Percentiles rank a stretch among this genome's conserved stretches.
These are phyloP conservation scores for Ichthyophthirius multifiliis DNA, from an alignment of 169 alveolate genomes.

Conservation along the genomic window DNA sequence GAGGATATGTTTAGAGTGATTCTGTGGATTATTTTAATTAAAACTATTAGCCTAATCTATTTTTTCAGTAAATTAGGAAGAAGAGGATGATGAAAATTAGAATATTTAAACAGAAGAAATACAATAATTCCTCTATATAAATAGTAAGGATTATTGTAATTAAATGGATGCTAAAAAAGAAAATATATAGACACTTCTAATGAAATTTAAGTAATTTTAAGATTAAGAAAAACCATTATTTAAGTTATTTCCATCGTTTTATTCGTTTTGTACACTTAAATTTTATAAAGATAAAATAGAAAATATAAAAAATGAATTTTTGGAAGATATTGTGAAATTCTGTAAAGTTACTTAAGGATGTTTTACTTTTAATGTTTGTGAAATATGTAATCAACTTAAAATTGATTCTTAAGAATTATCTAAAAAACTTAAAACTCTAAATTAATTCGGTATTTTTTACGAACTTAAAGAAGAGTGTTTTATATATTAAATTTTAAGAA, in stretches of 20 bases:
- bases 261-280: not conserved
- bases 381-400: not conserved
- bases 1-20: constrained; percentile 43
- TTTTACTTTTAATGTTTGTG: not conserved
- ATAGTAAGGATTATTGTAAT: not conserved
- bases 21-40: constrained; percentile 29
- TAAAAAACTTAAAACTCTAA: not conserved
- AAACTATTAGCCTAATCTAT: not conserved
- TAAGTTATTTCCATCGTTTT: not conserved
- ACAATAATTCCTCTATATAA: not conserved
- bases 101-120: not conserved
- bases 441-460: not conserved
- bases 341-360: not conserved
- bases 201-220: not conserved
- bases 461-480: constrained; percentile 16
- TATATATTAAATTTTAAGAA: not conserved
- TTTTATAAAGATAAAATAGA: not conserved
- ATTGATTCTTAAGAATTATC: not conserved
- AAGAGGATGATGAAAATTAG: not conserved
- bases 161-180: not conserved
- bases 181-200: not conserved
- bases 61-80: too few relatives aligned
- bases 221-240: not conserved
- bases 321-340: not conserved
- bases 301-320: not conserved